Percentiles rank a stretch among this genome's conserved stretches.
Evolutionary conservation across 306 rosid genomes (phyloP).

Genomic region (Dryas alaskensis): DNA sequence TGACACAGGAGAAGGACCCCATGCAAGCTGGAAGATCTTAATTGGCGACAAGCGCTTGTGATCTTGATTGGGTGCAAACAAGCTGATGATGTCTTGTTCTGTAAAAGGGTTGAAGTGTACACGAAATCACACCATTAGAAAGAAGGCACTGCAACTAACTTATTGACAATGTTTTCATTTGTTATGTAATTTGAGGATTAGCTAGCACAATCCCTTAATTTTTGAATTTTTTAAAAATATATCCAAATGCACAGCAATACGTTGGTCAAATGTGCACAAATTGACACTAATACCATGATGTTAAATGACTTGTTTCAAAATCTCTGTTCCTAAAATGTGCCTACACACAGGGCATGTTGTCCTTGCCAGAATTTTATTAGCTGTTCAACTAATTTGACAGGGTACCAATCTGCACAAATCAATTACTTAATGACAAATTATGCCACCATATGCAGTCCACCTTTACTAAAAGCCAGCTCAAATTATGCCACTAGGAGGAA

Average conservation of each 20-base stretch:
- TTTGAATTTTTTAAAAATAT: neutral
- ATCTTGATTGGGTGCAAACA: conserved; percentile 25
- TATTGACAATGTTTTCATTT: neutral
- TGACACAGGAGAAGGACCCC: conserved; percentile 87
- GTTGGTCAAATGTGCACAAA: neutral
- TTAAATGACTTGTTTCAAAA: neutral
- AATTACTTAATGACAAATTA: neutral
- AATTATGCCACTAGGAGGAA: no score
- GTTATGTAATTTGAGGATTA: neutral
- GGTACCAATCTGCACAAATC: neutral
- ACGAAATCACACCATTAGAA: conserved; percentile 17
- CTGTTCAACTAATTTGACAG: neutral
- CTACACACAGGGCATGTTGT: neutral
- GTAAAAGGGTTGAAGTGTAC: conserved; percentile 1
- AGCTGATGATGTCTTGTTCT: neutral
- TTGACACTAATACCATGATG: neutral
- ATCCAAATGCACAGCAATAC: neutral
- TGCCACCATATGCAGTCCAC: no score
- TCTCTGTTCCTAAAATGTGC: neutral
- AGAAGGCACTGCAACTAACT: conserved; percentile 32
- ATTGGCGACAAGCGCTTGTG: conserved; percentile 62
- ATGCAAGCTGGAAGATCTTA: conserved; percentile 75
- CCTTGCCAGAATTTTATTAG: neutral
- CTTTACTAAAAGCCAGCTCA: no score
- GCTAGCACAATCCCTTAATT: neutral